Conservation (phyloP, 768 basidiomycete genomes). For the Heimioporus sp. region DNA sequence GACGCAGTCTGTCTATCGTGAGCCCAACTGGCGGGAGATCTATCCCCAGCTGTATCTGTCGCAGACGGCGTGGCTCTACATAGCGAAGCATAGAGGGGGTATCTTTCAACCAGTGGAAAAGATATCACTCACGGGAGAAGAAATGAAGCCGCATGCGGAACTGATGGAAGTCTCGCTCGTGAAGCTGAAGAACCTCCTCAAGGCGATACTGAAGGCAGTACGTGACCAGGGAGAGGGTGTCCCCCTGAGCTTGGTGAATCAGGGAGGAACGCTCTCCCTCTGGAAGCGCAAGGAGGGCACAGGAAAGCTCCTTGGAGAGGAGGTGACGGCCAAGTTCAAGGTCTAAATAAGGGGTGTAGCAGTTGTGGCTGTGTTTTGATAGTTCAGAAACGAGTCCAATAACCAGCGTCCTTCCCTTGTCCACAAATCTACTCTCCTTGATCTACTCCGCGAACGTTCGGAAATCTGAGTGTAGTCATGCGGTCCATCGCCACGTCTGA, state of each 20-base stretch:
- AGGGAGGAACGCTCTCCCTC: slow-evolving; percentile 41
- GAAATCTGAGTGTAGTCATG: slow-evolving; percentile 4
- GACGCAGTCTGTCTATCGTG: slow-evolving; percentile 27
- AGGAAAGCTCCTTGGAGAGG: slow-evolving; percentile 18
- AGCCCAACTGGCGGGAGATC: slow-evolving; percentile 55
- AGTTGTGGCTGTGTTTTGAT: slow-evolving; percentile 15
- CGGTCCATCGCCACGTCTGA: slow-evolving; percentile 45
- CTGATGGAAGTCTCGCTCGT: slow-evolving; percentile 18
- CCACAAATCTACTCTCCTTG: slow-evolving; percentile 4
- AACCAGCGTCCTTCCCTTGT: neutral
- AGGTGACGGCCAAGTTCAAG: slow-evolving; percentile 22
- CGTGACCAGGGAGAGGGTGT: slow-evolving; percentile 51
- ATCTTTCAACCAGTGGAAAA: slow-evolving; percentile 51
- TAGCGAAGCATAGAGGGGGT: slow-evolving; percentile 58
- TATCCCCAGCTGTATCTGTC: slow-evolving; percentile 72
- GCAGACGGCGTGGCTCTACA: slow-evolving; percentile 58
- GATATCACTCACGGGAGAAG: slow-evolving; percentile 33
- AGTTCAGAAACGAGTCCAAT: neutral
- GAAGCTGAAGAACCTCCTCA: slow-evolving; percentile 27
- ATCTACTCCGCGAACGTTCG: neutral
- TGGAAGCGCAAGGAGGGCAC: slow-evolving; percentile 42
- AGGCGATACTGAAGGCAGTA: slow-evolving; percentile 46
- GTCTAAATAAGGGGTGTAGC: neutral
- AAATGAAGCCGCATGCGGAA: slow-evolving; percentile 23
- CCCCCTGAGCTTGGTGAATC: slow-evolving; percentile 55